Evolutionary conservation across 352 stramenopile genomes (phyloP), one percentile per base, ranked within the genome.

Genomic region (Globisporangium viniferum): DNA sequence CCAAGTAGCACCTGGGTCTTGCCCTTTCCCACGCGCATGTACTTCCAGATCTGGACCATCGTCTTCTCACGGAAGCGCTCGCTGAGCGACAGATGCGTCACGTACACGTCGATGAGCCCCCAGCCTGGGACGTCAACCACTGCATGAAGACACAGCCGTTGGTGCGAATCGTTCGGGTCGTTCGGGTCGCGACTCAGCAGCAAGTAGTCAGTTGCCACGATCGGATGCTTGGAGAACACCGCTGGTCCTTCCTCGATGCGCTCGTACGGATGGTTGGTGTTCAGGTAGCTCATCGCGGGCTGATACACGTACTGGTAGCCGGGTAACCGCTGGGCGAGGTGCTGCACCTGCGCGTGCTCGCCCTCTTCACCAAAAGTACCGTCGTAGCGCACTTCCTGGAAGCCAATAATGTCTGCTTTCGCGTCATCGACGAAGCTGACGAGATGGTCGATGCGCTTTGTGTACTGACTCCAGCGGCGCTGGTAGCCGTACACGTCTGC

Each of bases 311-410:
- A 96, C 65, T 97, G 87, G 62, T 90, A 96, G 0, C 74, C 80
- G 1, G 82, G 76, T 7, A 97, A 70, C 0, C 88, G 75, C 8
- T 76, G 62, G 0, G 75, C 74, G 49, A 97, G 73, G 69, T 96
- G 90, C 72, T 91, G 78, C 22, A 96, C 78, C 55, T 96, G 90
- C 3, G 83, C 82, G 49, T 94, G 89, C 8, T 87, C 68, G 27
- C 83, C 84, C 5, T 63, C 72, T 0, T 77, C 57, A 22, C 88
- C 88, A 36, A 97, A 89, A n/a, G 82, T 79, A 48, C 80, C 76
- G 58, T 97, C 90, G 67, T 92, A 93, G 5, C 90, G 86, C 20
- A 96, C 86, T 70, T 97, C 90, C 66, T 97, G 90, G 53, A 97
- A 92, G 8, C 85, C 85, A n/a, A 97, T 76, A 59, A 96, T 92